Evolutionary conservation across 192 early-diverging fungal genomes (phyloP).

Genomic region (Rhizophagus prolifer): DNA sequence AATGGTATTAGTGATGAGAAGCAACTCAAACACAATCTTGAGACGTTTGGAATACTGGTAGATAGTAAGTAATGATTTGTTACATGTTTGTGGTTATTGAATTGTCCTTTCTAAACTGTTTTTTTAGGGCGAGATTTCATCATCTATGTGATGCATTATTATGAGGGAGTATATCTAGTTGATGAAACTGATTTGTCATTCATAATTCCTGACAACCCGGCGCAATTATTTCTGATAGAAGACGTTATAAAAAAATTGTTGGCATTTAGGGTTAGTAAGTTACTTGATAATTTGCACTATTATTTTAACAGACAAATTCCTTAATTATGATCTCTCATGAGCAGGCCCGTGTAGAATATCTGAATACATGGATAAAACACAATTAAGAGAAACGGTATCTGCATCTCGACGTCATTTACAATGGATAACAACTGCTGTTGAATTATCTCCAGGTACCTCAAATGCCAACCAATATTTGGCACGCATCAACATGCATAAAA

Average conservation of each 20-base stretch:
- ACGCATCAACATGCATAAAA: too few relatives aligned
- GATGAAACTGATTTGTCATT: slow-evolving; percentile 10
- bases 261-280: slow-evolving; percentile 3
- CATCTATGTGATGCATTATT: slow-evolving; percentile 20
- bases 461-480: too few relatives aligned
- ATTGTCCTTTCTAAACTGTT: neutral
- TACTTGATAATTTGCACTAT: slow-evolving; percentile 3
- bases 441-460: too few relatives aligned
- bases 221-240: slow-evolving; percentile 17
- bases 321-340: slow-evolving; percentile 25
- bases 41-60: slow-evolving; percentile 8
- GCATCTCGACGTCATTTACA: too few relatives aligned
- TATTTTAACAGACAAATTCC: neutral
- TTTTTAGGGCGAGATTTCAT: slow-evolving; percentile 24
- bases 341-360: slow-evolving; percentile 12
- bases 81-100: slow-evolving; percentile 9
- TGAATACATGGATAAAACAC: neutral
- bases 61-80: slow-evolving; percentile 26
- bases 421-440: too few relatives aligned
- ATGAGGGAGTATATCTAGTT: slow-evolving; percentile 20
- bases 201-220: slow-evolving; percentile 2
- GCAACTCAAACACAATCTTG: neutral
- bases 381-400: too few relatives aligned
- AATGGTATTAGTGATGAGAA: slow-evolving; percentile 4
- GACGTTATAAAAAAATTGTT: slow-evolving; percentile 23